phyloP scores from a whole-genome alignment of 495 filamentous ascomycete species.

The Hypoxylon trugodes region DNA sequence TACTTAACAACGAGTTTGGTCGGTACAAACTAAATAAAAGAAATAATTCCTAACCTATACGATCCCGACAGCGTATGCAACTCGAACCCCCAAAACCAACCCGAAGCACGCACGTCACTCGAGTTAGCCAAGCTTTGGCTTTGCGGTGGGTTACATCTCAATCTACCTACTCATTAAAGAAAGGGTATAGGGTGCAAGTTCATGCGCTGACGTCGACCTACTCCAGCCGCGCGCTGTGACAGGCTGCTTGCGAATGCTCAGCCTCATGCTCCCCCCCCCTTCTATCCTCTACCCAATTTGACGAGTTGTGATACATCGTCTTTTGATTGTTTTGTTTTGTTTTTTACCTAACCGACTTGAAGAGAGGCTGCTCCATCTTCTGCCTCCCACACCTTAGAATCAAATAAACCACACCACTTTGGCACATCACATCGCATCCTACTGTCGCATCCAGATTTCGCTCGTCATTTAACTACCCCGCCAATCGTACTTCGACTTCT shows the following conservation, averaged over 20 bases:
- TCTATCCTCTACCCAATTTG: slow-evolving; percentile 34
- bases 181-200: slow-evolving; percentile 32
- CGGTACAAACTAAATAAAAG: too few relatives aligned
- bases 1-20: too few relatives aligned
- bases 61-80: slow-evolving; percentile 9
- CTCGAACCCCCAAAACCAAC: slow-evolving; percentile 1
- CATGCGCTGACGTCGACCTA: slow-evolving; percentile 56
- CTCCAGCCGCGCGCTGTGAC: slow-evolving; percentile 43
- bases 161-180: slow-evolving; percentile 22
- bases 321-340: slow-evolving; percentile 29
- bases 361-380: slow-evolving; percentile 9
- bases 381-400: neutral
- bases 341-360: slow-evolving; percentile 24
- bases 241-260: slow-evolving; percentile 44
- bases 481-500: slow-evolving; percentile 29
- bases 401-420: slow-evolving; percentile 14
- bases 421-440: slow-evolving; percentile 11
- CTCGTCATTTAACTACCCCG: slow-evolving; percentile 26
- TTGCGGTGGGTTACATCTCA: slow-evolving; percentile 42
- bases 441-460: slow-evolving; percentile 39
- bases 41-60: too few relatives aligned
- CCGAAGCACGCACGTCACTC: slow-evolving; percentile 21
- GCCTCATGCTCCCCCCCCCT: slow-evolving; percentile 35
- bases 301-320: slow-evolving; percentile 31
- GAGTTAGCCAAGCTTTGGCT: slow-evolving; percentile 28